Evolutionary conservation across 371 early-diverging fungal genomes (phyloP), one percentile per base, ranked within the genome.

Genomic region (Caulochytrium protostelioides): DNA sequence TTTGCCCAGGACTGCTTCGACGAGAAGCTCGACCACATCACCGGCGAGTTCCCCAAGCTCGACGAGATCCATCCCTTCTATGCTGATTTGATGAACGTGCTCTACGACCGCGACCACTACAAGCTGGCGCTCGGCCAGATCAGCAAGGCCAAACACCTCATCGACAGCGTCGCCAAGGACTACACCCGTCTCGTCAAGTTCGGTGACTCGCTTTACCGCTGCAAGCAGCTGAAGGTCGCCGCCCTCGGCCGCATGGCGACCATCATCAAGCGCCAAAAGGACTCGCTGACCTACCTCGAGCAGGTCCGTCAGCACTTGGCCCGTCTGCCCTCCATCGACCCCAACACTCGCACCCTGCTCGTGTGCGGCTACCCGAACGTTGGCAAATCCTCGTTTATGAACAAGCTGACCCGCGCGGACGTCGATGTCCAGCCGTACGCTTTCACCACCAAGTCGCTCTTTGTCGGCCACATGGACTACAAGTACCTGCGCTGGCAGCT

Each of bases 381-480:
- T 18, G 99, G 99, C 43, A 99, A 99, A 57, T 95, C 97, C 29
- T 84, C 85, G 38, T 99, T 98, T 60, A 92, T 99, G 75, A 98
- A 97, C 78, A 95, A 97, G 65, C 72, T 99, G 24, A 94, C 99
- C 7, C 75, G 95, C 47, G 99, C 99, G 18, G 90, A 98, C 50
- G 99, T 98, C 12, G 99, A 99, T 44, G 99, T 99, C 1, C 98
- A 98, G 59, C 97, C 98, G 13, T 99, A 99, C 57, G 99, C 99
- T 19, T 99, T 99, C 70, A 99, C 99, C 24, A 99, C 99, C 38
- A 97, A 99, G 65, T 87, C 86, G 10, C 68, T 99, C 41, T 99
- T 95, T 65, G 98, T 99, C 18, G 99, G 99, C 28, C 99, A 99
- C 57, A 98, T 99, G 95, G 98, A 98, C 59, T 97, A 98, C 76